A percentile compares a stretch with the other conserved stretches of the same genome.
Evolutionary conservation across 352 stramenopile species (phyloP).

Genomic region (Sclerospora graminicola): DNA sequence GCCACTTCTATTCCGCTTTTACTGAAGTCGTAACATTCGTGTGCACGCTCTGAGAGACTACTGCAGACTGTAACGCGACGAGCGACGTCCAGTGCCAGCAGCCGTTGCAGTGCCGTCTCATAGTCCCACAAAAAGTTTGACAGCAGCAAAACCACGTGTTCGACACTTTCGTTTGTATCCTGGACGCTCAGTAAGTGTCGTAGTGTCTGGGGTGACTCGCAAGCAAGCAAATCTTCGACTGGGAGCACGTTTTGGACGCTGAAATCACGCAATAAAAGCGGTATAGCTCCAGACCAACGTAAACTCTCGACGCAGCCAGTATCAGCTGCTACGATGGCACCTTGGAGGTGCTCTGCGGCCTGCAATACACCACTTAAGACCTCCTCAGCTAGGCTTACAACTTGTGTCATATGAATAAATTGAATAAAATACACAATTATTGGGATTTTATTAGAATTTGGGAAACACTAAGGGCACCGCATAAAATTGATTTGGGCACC

Average conservation of each 20-base stretch:
- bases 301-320: conserved; percentile 46
- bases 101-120: conserved; percentile 18
- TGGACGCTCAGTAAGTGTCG: conserved; percentile 14
- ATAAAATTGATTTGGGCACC: too few species aligned
- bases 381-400: conserved; percentile 51
- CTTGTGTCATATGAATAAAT: not conserved
- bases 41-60: conserved; percentile 52
- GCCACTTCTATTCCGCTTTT: conserved; percentile 5
- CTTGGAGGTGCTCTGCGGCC: conserved; percentile 41
- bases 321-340: conserved; percentile 39
- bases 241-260: conserved; percentile 37
- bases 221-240: conserved; percentile 27
- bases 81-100: conserved; percentile 32
- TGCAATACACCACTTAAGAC: conserved; percentile 42
- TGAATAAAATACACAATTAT: too few species aligned
- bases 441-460: too few species aligned
- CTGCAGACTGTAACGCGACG: conserved; percentile 44
- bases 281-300: conserved; percentile 51
- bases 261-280: conserved; percentile 56
- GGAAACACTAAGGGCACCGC: too few species aligned
- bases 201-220: conserved; percentile 7
- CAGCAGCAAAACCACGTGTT: conserved; percentile 43
- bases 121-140: conserved; percentile 61
- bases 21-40: conserved; percentile 58
- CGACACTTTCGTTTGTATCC: conserved; percentile 10